Evolutionary conservation across 1,284 basidiomycete genomes (phyloP).

Genomic region (Sanghuangporus baumii): DNA sequence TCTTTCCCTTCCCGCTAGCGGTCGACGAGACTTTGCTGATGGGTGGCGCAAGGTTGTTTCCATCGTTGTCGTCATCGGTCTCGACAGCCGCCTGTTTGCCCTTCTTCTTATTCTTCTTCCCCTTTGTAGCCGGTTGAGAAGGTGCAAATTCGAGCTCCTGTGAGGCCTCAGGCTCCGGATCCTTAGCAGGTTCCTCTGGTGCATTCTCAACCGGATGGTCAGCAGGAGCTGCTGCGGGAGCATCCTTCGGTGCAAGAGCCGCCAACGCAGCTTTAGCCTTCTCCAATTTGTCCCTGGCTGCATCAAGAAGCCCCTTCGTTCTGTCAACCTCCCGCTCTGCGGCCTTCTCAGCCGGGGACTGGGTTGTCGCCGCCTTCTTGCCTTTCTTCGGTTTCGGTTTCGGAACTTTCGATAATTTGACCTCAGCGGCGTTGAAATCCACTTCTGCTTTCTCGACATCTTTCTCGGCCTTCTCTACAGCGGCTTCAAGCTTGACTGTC

Average conservation of each 20-base stretch:
- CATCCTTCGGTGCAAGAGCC: not conserved
- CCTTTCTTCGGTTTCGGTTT: conserved; percentile 4
- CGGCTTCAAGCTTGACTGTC: conserved; percentile 1
- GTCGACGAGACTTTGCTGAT: not conserved
- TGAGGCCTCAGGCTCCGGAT: not conserved
- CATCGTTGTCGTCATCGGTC: too few species aligned
- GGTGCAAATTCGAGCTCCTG: not conserved
- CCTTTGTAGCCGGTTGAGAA: too few species aligned
- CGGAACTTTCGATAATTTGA: not conserved
- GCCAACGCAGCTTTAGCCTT: not conserved
- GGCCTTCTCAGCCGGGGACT: not conserved
- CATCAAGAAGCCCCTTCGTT: not conserved
- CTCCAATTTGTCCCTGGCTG: conserved; percentile 4
- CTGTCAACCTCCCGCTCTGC: not conserved
- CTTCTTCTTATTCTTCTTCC: too few species aligned
- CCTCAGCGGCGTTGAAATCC: conserved; percentile 2
- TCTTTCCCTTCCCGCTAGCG: not conserved
- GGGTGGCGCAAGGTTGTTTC: too few species aligned
- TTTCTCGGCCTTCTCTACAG: not conserved
- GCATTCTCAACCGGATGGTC: not conserved
- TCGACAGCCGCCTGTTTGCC: too few species aligned
- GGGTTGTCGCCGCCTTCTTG: not conserved
- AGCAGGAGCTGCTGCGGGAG: not conserved
- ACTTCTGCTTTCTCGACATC: conserved; percentile 1
- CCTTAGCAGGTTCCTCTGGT: not conserved